Base-by-base conservation (phyloP, 2,329 filamentous ascomycete genomes). In the Cercospora citrullina region DNA sequence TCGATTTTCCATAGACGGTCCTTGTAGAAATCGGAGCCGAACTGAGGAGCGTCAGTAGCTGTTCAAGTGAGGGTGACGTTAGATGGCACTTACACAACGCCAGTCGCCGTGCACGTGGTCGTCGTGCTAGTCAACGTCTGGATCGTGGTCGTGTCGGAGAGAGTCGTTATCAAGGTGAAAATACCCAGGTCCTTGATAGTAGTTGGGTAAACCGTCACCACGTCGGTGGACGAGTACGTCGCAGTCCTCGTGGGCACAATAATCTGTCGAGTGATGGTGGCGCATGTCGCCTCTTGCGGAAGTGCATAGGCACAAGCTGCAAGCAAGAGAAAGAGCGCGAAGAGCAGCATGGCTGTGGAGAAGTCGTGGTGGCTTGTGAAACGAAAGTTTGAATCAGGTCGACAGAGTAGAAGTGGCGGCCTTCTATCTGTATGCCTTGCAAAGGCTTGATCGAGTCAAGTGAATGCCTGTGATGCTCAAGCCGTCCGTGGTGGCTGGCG, bases 181-280 rank as follows among this genome's bases (percentile, higher is more conserved):
- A 75, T 75, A 23, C 75, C 75, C 39, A 75, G 63, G 58, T 77
- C 68, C 16, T 71, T 55, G 4, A 75, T 58, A 1, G 73, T 75
- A 5, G 71, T 72, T 4, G 74, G 70, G 45, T 66, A 59, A 7
- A 72, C 68, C 9, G 75, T 76, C 16, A 71, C 64, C 16, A 77
- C 73, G 18, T 65, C 64, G 6, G 74, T 77, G 18, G 70, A 71
- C 2, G 64, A 66, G 69, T 75, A 77, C 5, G 75, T 77, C 21
- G 70, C 71, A n/a, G 76, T 77, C 39, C 58, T 72, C 10, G 75
- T 77, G 4, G 76, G 76, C 18, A 75, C 64, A 18, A 77, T 74
- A 48, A 74, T 71, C 59, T 75, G 69, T 14, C 45, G 68, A 10
- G 75, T 77, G 21, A 67, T 71, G 12, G 75, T 77, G 10, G 66